Evolutionary conservation across 495 filamentous ascomycete species (phyloP).

Genomic region (Penicillium daleae): DNA sequence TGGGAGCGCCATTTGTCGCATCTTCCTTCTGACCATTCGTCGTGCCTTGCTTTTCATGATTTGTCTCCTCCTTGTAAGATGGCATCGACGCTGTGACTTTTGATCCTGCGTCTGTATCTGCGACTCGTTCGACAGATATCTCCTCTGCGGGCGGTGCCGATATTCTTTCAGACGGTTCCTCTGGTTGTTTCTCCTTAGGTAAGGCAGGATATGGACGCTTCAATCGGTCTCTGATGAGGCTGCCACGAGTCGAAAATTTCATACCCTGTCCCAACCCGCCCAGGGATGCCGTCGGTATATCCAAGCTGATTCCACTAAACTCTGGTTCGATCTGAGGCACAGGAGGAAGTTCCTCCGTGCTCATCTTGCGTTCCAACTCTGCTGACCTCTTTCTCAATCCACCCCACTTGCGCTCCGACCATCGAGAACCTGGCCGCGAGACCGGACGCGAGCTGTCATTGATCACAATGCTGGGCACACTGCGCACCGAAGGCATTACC

Average conservation of each 20-base stretch:
- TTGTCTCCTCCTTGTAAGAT: neutral
- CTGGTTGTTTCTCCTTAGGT: conserved; percentile 22
- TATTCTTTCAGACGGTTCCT: conserved; percentile 9
- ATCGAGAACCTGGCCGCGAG: conserved; percentile 45
- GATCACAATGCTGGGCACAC: conserved; percentile 49
- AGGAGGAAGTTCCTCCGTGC: conserved; percentile 37
- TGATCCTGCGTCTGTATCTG: conserved; percentile 6
- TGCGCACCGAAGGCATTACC: conserved; percentile 37
- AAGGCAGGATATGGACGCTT: conserved; percentile 27
- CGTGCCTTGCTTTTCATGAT: neutral
- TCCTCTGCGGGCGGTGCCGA: conserved; percentile 5
- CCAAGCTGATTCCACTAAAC: conserved; percentile 58
- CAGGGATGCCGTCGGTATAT: conserved; percentile 58
- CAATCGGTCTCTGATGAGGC: conserved; percentile 40
- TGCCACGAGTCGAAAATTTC: conserved; percentile 62
- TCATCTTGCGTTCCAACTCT: conserved; percentile 40
- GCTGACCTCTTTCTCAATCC: conserved; percentile 42
- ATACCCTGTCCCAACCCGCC: conserved; percentile 57
- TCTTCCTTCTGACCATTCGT: conserved; percentile 15
- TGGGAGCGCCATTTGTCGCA: conserved; percentile 29
- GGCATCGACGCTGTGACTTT: conserved; percentile 9
- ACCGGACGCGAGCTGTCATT: conserved; percentile 43
- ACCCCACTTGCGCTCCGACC: conserved; percentile 52
- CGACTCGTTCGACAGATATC: conserved; percentile 9
- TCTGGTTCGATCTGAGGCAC: conserved; percentile 41